These are phyloP conservation scores for Ogataea wickerhamii DNA, from an alignment of 805 yeast genomes.

Conservation along the genomic window DNA sequence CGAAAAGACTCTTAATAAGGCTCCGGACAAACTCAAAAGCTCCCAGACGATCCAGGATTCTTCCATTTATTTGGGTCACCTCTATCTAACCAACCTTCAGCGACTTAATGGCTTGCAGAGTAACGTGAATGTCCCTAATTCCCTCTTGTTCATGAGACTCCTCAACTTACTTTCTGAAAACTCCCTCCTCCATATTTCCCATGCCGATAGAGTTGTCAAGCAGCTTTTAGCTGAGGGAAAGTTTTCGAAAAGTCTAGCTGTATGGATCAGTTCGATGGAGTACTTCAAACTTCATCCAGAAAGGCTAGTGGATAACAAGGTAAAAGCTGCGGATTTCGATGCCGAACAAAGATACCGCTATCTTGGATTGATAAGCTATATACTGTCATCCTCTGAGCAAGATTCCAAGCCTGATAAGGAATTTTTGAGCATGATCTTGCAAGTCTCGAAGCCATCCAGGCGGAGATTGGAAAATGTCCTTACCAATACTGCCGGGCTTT, in stretches of 20 bases:
- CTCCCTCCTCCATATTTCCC: slow-evolving; percentile 26
- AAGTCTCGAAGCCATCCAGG: slow-evolving; percentile 4
- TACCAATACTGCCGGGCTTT: slow-evolving; percentile 2
- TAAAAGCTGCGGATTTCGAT: background rate
- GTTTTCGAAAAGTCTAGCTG: slow-evolving; percentile 25
- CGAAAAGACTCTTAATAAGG: background rate
- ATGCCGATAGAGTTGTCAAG: slow-evolving; percentile 23
- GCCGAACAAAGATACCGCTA: slow-evolving; percentile 1
- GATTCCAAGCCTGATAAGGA: slow-evolving; percentile 18
- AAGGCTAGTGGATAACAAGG: slow-evolving; percentile 3
- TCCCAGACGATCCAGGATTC: background rate
- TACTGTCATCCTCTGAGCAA: slow-evolving; percentile 18
- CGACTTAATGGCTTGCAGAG: slow-evolving; percentile 9
- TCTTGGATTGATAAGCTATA: slow-evolving; percentile 4
- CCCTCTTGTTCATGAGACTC: slow-evolving; percentile 22
- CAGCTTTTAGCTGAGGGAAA: slow-evolving; percentile 23
- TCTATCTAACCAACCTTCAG: slow-evolving; percentile 7
- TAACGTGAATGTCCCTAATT: slow-evolving; percentile 18
- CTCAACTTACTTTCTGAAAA: slow-evolving; percentile 16
- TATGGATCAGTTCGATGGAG: slow-evolving; percentile 28
- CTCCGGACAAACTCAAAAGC: slow-evolving; percentile 1
- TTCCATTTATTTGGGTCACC: slow-evolving; percentile 9
- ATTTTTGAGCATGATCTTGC: slow-evolving; percentile 19
- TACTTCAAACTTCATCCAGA: slow-evolving; percentile 23
- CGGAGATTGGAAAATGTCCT: slow-evolving; percentile 2